Base-by-base conservation (phyloP, 106 monocot genomes). In the Triglochin maritima region DNA sequence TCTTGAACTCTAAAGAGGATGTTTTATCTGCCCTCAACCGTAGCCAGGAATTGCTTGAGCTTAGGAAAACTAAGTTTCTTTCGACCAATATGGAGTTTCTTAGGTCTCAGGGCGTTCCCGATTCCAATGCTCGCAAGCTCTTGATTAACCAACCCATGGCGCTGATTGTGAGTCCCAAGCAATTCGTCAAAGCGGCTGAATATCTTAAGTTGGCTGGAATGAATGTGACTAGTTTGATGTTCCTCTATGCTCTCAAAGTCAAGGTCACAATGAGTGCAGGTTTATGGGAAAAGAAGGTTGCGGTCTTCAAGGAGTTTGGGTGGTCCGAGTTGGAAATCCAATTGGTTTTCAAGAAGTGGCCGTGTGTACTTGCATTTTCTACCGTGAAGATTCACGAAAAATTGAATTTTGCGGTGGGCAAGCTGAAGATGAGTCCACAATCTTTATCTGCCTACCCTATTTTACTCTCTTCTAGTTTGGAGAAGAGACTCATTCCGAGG, bases 401-500 rank as follows among this genome's bases (percentile, higher is more conserved):
- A 42, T 46, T 79, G 61, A 63, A 71, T 48, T 84, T 88, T 47
- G 49, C 69, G 11, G 48, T 59, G 13, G 57, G 69, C 3, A 68
- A 77, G 70, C 63, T 81, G 9, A 17, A 68, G 7, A 69, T 69
- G 76, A 59, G 48, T 1, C 49, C 64, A 3, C 6, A 58, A 0
- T 71, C 58, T 47, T 12, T 81, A 12, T 17, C 65, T 3, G 8
- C 12, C 11, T 42, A 55, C 8, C 81, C 87, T 3, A 46, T n/a
- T 9, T 6, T 79, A 11, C 42, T 88, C 3, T 63, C 61, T 10
- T 47, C 55, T 9, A 74, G 81, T 15, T 59, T 84, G 47, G 84
- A 87, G 70, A 81, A 73, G 73, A 76, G 72, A 47, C 68, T 87
- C 41, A 16, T 81, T 15, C 87, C 84, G 7, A 71, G 87, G 71